Conservation (phyloP, 2,329 filamentous ascomycete species). For the Colletotrichum spinosum region DNA sequence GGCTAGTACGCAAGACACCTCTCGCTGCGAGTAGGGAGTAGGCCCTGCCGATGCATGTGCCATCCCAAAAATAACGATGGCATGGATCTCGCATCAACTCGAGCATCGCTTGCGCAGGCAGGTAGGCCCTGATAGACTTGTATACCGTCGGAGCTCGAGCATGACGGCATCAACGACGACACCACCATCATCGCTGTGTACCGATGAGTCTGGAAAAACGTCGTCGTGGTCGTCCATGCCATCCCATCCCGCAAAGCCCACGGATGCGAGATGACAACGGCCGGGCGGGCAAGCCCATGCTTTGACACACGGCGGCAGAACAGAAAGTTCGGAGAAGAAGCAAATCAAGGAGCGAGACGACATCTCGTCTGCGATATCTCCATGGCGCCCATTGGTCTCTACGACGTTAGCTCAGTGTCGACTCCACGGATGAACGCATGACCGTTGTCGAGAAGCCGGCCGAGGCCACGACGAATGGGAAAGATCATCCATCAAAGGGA, state of each 20-base stretch:
- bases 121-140: background rate
- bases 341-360: slow-evolving; percentile 45
- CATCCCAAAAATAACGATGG: slow-evolving; percentile 14
- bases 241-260: background rate
- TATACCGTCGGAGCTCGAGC: background rate
- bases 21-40: slow-evolving; percentile 17
- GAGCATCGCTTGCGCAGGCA: background rate
- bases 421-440: slow-evolving; percentile 64
- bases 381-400: slow-evolving; percentile 54
- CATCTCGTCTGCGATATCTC: slow-evolving; percentile 55
- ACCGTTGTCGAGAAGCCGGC: slow-evolving; percentile 54
- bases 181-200: too few relatives aligned
- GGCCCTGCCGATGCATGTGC: slow-evolving; percentile 2
- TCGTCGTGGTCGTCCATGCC: background rate
- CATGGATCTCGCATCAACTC: slow-evolving; percentile 25
- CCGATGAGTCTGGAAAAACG: background rate
- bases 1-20: background rate
- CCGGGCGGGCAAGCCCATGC: slow-evolving; percentile 13
- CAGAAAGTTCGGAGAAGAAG: slow-evolving; percentile 41
- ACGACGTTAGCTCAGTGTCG: slow-evolving; percentile 57
- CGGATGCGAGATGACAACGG: background rate
- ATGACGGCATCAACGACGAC: slow-evolving; percentile 2
- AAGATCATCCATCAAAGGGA: slow-evolving; percentile 35
- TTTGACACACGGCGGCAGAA: slow-evolving; percentile 10
- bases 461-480: slow-evolving; percentile 34